Evolutionary conservation across 2,329 filamentous ascomycete genomes (phyloP), one percentile per base, ranked within the genome.

Genomic region (Claviceps humidiphila): DNA sequence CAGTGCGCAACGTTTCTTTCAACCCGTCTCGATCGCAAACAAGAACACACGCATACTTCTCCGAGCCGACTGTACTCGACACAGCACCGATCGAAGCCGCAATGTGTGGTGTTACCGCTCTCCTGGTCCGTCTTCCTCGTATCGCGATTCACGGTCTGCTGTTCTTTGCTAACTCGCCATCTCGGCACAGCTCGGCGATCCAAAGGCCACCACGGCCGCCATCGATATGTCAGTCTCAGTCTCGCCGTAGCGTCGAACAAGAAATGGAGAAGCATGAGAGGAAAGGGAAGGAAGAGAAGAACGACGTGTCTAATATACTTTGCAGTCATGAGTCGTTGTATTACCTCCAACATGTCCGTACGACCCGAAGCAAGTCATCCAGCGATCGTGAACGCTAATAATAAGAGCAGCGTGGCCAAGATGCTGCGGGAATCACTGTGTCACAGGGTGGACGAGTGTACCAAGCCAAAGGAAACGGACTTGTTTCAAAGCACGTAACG

Each of bases 391-490:
- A 4, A 38, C 30, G 30, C 45, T 47, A 38, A 47, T n/a, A 22
- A 38, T 9, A n/a, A n/a, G 45, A 38, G 30, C 53, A 54, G 53
- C 53, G 53, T 17, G 87, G 88, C 51, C 89, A 94, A 67, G 89
- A 95, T 82, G 89, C 89, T 49, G 87, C 83, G 52, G 89, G 89
- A 57, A 91, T 95, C 59, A 81, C 89, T 74, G 60, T 89, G 75
- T 75, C 84, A 77, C 59, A 77, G 73, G 87, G 87, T 39, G 89
- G 90, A 56, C 78, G 88, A 44, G 84, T 95, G 59, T 91, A 85
- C 66, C 88, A 94, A 65, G 85, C 86, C 74, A 96, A 96, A 71
- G 89, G 89, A 47, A 47, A 47, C 30, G 45, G 45, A 38, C 20
- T 47, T 7, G 45, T 47, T n/a, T 47, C 45, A 22, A 47, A 47